phyloP scores from a whole-genome alignment of 2,329 filamentous ascomycete species.

The Ceratocystis huliohia region DNA sequence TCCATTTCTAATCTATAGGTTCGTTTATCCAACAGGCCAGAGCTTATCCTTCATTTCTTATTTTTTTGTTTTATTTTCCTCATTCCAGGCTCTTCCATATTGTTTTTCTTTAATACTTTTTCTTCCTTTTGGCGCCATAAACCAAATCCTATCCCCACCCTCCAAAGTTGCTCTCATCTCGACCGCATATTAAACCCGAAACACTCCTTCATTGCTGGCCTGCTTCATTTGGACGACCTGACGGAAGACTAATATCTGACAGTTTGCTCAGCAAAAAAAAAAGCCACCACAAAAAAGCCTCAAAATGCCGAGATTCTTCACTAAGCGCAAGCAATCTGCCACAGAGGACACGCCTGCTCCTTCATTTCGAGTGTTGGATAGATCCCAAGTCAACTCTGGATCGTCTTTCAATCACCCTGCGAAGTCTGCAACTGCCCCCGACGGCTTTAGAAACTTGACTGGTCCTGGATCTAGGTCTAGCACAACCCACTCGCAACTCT shows the following conservation, averaged over 20 bases:
- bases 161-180: background rate
- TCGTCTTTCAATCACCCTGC: slow-evolving; percentile 10
- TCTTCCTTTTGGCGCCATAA: background rate
- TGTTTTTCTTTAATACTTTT: background rate
- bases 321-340: slow-evolving; percentile 47
- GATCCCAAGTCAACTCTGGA: slow-evolving; percentile 29
- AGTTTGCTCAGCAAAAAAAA: background rate
- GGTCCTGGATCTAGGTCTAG: slow-evolving; percentile 31
- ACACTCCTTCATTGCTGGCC: background rate
- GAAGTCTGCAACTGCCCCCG: slow-evolving; percentile 24
- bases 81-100: background rate
- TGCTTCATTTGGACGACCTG: slow-evolving; percentile 1
- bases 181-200: slow-evolving; percentile 1
- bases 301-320: slow-evolving; percentile 53
- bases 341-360: slow-evolving; percentile 39
- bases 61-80: background rate
- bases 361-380: slow-evolving; percentile 48
- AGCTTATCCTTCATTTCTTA: background rate
- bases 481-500: slow-evolving; percentile 28
- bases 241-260: slow-evolving; percentile 2
- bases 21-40: background rate
- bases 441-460: slow-evolving; percentile 42
- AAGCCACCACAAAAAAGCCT: slow-evolving; percentile 14
- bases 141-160: slow-evolving; percentile 3
- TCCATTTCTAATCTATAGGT: background rate